Percentiles rank a stretch among this genome's conserved stretches.
Conservation (phyloP, 116 monocot species). For the Papilionanthe hybrid region DNA sequence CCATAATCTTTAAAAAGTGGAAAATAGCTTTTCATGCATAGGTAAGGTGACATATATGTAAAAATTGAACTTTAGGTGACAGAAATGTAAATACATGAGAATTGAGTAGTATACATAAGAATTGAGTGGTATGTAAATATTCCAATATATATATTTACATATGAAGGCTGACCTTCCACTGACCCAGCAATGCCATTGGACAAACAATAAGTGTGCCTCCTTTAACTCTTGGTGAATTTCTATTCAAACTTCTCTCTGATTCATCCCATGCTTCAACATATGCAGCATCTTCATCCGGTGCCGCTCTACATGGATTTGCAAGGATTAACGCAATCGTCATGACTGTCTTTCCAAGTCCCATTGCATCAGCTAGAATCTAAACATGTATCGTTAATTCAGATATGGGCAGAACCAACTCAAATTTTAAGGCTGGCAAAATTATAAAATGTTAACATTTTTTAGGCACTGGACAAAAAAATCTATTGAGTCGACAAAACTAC, state of each 20-base stretch:
- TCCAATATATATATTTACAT: too few species aligned
- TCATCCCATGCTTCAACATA: background rate
- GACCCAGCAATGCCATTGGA: slow-evolving; percentile 91
- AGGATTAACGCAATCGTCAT: slow-evolving; percentile 91
- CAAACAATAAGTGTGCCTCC: slow-evolving; percentile 93
- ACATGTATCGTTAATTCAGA: background rate
- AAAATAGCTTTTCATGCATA: too few species aligned
- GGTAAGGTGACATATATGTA: too few species aligned
- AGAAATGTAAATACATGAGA: background rate
- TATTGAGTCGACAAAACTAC: too few species aligned
- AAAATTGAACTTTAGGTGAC: too few species aligned
- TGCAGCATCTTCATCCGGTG: slow-evolving; percentile 19
- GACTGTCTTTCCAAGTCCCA: slow-evolving; percentile 95
- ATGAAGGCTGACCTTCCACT: slow-evolving; percentile 73
- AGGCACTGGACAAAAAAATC: too few species aligned
- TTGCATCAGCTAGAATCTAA: slow-evolving; percentile 94
- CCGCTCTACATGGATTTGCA: slow-evolving; percentile 41
- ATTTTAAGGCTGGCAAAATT: too few species aligned
- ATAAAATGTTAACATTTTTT: too few species aligned
- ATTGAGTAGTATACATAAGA: background rate
- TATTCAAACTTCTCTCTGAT: slow-evolving; percentile 9
- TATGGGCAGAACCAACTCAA: too few species aligned
- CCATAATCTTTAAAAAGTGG: too few species aligned
- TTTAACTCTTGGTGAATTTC: slow-evolving; percentile 19
- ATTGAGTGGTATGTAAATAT: background rate